phyloP scores from a whole-genome alignment of 441 rosid species.

The Lepidium campestre region DNA sequence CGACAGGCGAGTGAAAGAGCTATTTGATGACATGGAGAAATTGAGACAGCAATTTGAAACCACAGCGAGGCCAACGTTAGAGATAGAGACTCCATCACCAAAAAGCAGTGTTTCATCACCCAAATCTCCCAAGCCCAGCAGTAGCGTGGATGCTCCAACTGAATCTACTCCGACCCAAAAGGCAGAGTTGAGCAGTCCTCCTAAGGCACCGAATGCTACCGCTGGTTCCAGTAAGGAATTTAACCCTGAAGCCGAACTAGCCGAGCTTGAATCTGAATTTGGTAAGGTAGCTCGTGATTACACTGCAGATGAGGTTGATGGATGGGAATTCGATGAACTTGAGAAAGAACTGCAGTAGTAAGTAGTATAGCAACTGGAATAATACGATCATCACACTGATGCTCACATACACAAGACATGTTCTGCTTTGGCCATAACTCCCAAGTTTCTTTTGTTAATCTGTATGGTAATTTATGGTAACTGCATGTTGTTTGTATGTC shows the following conservation, averaged over 20 bases:
- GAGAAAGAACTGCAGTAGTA: constrained; percentile 64
- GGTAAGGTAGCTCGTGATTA: constrained; percentile 79
- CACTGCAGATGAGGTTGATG: constrained; percentile 73
- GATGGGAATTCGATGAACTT: constrained; percentile 97
- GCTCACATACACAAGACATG: constrained; percentile 7
- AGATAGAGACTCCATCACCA: constrained; percentile 58
- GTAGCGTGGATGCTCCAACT: constrained; percentile 4
- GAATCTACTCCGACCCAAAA: constrained; percentile 26
- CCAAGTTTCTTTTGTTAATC: background rate
- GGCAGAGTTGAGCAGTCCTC: constrained; percentile 32
- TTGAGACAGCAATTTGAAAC: constrained; percentile 72
- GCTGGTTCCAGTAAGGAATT: constrained; percentile 36
- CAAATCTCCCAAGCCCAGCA: constrained; percentile 25
- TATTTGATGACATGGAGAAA: constrained; percentile 75
- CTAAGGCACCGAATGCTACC: constrained; percentile 19
- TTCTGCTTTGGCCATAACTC: background rate
- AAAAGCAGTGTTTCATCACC: constrained; percentile 27
- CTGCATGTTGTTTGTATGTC: constrained; percentile 9
- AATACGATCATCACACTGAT: constrained; percentile 11
- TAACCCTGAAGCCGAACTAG: constrained; percentile 83
- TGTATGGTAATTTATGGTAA: constrained; percentile 16
- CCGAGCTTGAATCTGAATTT: constrained; percentile 88
- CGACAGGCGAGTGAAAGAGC: constrained; percentile 51
- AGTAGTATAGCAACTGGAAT: constrained; percentile 7
- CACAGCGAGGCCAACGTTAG: constrained; percentile 78